phyloP scores from a whole-genome alignment of 2,329 filamentous ascomycete genomes.

The Thielaviopsis punctulata region DNA sequence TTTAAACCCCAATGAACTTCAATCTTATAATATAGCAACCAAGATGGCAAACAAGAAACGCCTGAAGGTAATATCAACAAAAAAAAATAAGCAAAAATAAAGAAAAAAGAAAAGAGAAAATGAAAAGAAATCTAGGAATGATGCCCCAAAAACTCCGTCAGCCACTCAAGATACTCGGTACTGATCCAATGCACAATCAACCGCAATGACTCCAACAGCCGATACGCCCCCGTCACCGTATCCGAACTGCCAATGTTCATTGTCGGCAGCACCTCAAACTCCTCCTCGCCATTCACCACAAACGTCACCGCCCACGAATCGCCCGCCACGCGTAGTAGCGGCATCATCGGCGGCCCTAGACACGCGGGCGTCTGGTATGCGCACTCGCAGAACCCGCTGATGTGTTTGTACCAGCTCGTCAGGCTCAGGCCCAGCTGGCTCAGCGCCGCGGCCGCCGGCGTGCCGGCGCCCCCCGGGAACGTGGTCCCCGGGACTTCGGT shows the following conservation, averaged over 20 bases:
- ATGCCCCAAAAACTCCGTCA: constrained; percentile 7
- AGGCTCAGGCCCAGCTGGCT: constrained; percentile 3
- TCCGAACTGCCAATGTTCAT: constrained; percentile 10
- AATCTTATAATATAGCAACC: not conserved
- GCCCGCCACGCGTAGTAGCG: constrained; percentile 5
- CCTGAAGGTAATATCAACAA: too few species aligned
- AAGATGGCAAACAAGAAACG: not conserved
- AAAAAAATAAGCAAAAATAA: not conserved
- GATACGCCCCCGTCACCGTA: constrained; percentile 8
- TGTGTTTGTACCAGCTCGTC: constrained; percentile 4
- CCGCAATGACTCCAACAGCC: constrained; percentile 6
- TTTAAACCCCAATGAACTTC: too few species aligned
- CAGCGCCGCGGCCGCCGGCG: not conserved
- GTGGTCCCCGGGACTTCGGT: not conserved
- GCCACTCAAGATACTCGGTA: constrained; percentile 8
- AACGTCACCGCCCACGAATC: constrained; percentile 8
- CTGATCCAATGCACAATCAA: constrained; percentile 5
- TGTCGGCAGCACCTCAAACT: constrained; percentile 8
- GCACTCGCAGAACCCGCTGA: constrained; percentile 8
- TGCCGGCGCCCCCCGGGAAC: not conserved
- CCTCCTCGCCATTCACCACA: constrained; percentile 9
- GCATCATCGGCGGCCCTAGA: constrained; percentile 7
- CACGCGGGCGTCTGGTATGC: constrained; percentile 4
- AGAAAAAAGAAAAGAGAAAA: not conserved
- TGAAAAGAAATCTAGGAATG: constrained; percentile 1